Evolutionary conservation across 2,329 filamentous ascomycete genomes (phyloP), one percentile per base, ranked within the genome.

Genomic region (Aulographum hederae): DNA sequence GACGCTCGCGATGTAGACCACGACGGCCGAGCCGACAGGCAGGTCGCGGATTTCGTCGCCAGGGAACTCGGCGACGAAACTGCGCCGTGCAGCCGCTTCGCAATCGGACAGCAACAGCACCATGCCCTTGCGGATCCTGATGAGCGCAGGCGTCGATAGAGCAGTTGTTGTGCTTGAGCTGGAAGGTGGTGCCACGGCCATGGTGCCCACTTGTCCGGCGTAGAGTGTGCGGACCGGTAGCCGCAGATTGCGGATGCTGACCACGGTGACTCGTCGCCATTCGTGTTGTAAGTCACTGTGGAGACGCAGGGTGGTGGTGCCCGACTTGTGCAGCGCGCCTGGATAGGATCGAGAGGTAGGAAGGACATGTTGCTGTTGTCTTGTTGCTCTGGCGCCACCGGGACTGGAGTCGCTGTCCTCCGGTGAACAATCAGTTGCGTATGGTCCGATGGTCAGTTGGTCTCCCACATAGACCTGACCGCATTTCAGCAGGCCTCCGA

Each of bases 1-100:
- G 11, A 95, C 74, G 46, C 84, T 94, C 13, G 81, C 82, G 26
- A 85, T 70, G 46, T 94, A 95, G 1, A 86, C 69, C 18, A 91
- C 84, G 4, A 85, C 73, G 20, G 76, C 61, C 26, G 67, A 74
- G 1, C 79, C 78, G 1, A 72, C 56, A 0, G 67, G 63, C 5
- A 94, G 59, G 2, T 67, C 47, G 29, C 29, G 8, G 29, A 21
- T 15, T 23, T 17, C 29, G 8, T 6, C 25, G 2, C 41, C 66
- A 1, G 66, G 57, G 45, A 94, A 91, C 1, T 66, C 63, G 0
- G 81, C 84, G 2, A 70, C 72, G 32, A 62, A 56, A 5, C 49
- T 44, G 26, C 53, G 48, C 14, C 47, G 47, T 15, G 55, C 51
- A 41, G 73, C 68, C 1, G 79, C 60, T 15, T 69, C 67, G 3